Evolutionary conservation across 345 rosid species (phyloP).

Genomic region (Citropsis articulata): DNA sequence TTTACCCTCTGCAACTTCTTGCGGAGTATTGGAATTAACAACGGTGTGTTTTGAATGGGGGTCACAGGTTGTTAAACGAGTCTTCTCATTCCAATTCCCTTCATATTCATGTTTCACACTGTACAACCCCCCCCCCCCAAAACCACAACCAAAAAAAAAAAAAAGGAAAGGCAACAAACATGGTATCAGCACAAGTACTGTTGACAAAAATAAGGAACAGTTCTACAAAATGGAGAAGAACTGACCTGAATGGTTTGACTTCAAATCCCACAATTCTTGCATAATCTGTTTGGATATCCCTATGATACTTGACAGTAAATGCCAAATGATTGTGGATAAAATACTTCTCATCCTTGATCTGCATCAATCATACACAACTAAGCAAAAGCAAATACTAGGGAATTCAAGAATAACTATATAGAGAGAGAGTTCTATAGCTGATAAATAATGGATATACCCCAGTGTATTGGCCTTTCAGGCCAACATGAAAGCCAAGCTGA

Average conservation of each 20-base stretch:
- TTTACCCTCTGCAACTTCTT: conserved; percentile 72
- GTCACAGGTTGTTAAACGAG: conserved; percentile 80
- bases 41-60: conserved; percentile 73
- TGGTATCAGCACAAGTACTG: neutral
- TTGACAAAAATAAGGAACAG: neutral
- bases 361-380: conserved; percentile 21
- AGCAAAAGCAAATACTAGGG: conserved; percentile 12
- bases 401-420: neutral
- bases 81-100: conserved; percentile 68
- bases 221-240: conserved; percentile 8
- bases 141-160: too few relatives aligned
- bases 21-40: conserved; percentile 80
- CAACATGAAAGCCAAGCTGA: conserved; percentile 91
- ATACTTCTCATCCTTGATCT: conserved; percentile 86
- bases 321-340: conserved; percentile 90
- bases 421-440: conserved; percentile 3
- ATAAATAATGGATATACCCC: conserved; percentile 57
- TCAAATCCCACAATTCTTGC: conserved; percentile 98
- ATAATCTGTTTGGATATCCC: conserved; percentile 63
- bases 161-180: neutral
- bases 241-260: conserved; percentile 87
- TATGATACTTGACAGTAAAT: conserved; percentile 84
- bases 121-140: neutral
- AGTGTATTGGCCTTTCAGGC: conserved; percentile 81
- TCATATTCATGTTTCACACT: conserved; percentile 87